phyloP scores from a whole-genome alignment of 257 asterid genomes.

The Thymus mandschuricus region DNA sequence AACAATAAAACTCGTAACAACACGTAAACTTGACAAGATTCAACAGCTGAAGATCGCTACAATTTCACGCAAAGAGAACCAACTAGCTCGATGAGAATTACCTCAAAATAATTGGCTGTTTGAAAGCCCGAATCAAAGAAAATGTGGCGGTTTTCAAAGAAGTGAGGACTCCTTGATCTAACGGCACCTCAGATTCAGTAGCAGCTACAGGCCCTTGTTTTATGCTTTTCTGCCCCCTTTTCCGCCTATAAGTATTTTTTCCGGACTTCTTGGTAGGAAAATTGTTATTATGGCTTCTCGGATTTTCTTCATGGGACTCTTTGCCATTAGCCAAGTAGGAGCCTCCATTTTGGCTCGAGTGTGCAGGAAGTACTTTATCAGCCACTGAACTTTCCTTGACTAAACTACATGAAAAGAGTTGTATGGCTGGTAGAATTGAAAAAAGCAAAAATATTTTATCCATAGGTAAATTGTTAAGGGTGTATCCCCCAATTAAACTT shows the following conservation, averaged over 20 bases:
- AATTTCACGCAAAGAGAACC: constrained; percentile 20
- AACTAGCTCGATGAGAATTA: constrained; percentile 39
- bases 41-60: background rate
- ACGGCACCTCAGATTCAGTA: constrained; percentile 39
- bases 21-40: background rate
- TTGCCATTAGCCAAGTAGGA: constrained; percentile 38
- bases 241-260: constrained; percentile 51
- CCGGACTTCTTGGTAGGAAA: constrained; percentile 42
- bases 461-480: constrained; percentile 57
- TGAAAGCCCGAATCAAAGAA: constrained; percentile 71
- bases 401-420: constrained; percentile 78
- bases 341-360: constrained; percentile 49
- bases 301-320: constrained; percentile 38
- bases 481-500: constrained; percentile 89
- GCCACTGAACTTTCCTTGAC: constrained; percentile 64
- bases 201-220: constrained; percentile 35
- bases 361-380: constrained; percentile 38
- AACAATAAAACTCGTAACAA: constrained; percentile 1
- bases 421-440: constrained; percentile 73
- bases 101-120: constrained; percentile 88
- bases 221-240: constrained; percentile 58
- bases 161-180: constrained; percentile 46
- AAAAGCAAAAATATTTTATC: constrained; percentile 73
- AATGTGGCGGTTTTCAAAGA: constrained; percentile 68
- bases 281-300: constrained; percentile 23